Conservation (phyloP, 2,329 filamentous ascomycete species). For the Helotiales sp. region DNA sequence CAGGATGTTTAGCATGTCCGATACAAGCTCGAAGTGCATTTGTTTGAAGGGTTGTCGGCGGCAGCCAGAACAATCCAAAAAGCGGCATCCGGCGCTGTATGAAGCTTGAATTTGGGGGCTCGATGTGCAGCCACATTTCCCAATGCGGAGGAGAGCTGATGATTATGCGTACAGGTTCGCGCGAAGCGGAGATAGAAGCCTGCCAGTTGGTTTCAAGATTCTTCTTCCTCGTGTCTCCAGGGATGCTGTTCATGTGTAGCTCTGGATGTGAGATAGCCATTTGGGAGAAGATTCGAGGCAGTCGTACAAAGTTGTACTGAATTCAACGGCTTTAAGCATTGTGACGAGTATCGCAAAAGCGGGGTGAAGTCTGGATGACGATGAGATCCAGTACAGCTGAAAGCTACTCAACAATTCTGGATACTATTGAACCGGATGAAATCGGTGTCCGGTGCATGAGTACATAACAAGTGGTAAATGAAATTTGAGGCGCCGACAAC, state of each 20-base stretch:
- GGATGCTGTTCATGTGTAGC: conserved; percentile 14
- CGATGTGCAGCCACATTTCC: neutral
- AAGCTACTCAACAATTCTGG: neutral
- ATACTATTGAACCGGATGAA: neutral
- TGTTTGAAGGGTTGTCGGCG: conserved; percentile 4
- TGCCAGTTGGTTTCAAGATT: conserved; percentile 11
- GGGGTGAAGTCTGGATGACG: neutral
- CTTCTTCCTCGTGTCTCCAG: conserved; percentile 9
- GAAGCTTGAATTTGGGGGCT: neutral
- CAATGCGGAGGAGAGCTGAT: conserved; percentile 6
- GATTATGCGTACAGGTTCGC: conserved; percentile 24
- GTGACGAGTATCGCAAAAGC: neutral
- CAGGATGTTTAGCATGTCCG: neutral
- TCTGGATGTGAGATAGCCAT: neutral
- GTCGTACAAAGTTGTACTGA: conserved; percentile 14
- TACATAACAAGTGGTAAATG: neutral
- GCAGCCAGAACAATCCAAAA: neutral
- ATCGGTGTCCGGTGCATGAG: too few relatives aligned
- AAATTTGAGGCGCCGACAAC: neutral
- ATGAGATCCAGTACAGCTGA: neutral
- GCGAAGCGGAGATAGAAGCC: conserved; percentile 4
- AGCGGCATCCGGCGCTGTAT: neutral
- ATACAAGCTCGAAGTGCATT: conserved; percentile 3
- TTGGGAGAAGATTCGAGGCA: conserved; percentile 11
- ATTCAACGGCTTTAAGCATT: neutral